These are phyloP conservation scores for Aquilaria malaccensis DNA, from an alignment of 345 rosid species.

Conservation along the genomic window DNA sequence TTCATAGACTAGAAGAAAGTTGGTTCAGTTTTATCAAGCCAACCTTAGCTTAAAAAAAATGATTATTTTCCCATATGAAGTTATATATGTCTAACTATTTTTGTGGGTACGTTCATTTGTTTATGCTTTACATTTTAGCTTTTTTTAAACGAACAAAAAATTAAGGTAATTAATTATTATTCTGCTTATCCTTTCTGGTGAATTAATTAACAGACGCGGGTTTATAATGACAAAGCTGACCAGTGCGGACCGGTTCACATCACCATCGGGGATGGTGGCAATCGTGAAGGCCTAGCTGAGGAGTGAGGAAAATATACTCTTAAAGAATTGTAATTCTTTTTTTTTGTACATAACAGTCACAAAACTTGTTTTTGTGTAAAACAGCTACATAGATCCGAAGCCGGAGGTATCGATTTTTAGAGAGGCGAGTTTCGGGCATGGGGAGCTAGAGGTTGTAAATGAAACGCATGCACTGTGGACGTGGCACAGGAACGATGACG, in stretches of 20 bases:
- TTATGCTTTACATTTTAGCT: no score
- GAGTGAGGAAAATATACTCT: conserved; percentile 22
- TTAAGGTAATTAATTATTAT: no score
- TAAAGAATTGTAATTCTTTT: no score
- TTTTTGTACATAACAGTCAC: no score
- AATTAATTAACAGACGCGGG: conserved; percentile 35
- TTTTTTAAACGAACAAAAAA: no score
- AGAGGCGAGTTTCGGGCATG: conserved; percentile 87
- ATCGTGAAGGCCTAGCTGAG: conserved; percentile 64
- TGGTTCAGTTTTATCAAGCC: no score
- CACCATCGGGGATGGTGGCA: conserved; percentile 78
- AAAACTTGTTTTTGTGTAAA: no score
- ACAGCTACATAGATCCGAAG: conserved; percentile 21
- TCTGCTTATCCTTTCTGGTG: not conserved
- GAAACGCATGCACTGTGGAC: conserved; percentile 64
- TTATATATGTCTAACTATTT: no score
- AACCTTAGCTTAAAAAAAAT: no score
- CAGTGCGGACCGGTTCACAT: conserved; percentile 57
- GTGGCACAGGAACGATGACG: conserved; percentile 74
- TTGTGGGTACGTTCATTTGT: no score
- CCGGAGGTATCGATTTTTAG: conserved; percentile 49
- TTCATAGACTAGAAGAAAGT: no score
- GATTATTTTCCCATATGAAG: no score
- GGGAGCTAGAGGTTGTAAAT: conserved; percentile 54
- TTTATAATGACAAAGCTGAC: conserved; percentile 41